phyloP scores from a whole-genome alignment of 208 protist genomes.

The Acanthamoeba lenticulata region DNA sequence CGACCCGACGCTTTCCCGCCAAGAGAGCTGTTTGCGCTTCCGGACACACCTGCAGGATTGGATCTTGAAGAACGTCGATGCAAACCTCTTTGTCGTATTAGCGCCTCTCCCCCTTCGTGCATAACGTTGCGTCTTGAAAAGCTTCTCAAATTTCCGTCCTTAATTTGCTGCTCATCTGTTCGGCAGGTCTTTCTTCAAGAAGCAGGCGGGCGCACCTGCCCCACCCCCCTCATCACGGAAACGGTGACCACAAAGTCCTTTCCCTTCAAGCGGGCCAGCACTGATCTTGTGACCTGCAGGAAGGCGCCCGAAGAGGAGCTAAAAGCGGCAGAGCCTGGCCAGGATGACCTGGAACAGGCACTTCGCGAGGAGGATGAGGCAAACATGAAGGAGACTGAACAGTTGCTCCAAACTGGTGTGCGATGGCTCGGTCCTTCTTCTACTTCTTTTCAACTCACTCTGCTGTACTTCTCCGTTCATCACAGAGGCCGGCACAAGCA shows the following conservation, averaged over 20 bases:
- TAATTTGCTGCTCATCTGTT: neutral
- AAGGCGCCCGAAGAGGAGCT: neutral
- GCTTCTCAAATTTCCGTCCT: neutral
- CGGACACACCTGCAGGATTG: too few species aligned
- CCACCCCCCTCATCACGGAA: neutral
- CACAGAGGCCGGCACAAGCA: neutral
- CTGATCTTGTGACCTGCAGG: neutral
- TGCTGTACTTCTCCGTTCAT: neutral
- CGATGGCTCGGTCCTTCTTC: neutral
- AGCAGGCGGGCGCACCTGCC: neutral
- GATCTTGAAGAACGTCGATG: neutral
- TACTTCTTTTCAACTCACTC: neutral
- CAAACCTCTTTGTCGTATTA: neutral
- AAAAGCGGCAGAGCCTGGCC: neutral
- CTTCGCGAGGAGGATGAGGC: neutral
- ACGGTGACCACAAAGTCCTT: too few species aligned
- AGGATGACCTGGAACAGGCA: neutral
- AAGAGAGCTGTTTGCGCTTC: too few species aligned
- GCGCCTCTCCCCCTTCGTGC: too few species aligned
- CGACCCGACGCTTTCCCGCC: too few species aligned
- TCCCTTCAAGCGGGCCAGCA: neutral
- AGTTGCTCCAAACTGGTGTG: neutral
- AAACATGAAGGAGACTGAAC: too few species aligned
- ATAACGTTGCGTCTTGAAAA: too few species aligned
- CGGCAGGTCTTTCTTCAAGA: slow-evolving; percentile 12